Base-by-base conservation (phyloP, 495 filamentous ascomycete genomes). In the Amphirosellinia nigrospora region DNA sequence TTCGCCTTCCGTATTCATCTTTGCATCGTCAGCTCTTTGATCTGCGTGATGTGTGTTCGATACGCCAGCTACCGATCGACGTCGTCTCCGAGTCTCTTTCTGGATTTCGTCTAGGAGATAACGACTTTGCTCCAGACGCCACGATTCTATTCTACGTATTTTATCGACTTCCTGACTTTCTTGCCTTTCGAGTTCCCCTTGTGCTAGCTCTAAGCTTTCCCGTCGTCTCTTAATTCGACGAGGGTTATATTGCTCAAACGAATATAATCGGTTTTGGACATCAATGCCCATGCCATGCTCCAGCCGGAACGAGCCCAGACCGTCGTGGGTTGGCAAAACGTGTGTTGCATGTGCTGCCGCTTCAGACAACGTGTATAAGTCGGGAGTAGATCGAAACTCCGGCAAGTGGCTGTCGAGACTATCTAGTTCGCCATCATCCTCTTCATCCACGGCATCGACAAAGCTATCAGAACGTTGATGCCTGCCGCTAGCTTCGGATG, bases 351-450 rank as follows among this genome's bases (percentile, higher is more conserved):
- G 74, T 10, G 71, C 72, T 32, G 74, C 69, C 5, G 77, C 75
- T 50, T 85, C 73, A 26, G 85, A 80, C 21, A 69, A 36, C 16
- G 81, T 81, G 38, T 86, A 84, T 64, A 86, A 80, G 66, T 87
- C 79, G 38, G 90, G 89, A 0, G 87, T 87, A 63, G 85, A 87
- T 67, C 91, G 87, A 76, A 99, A 97, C 62, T 93, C 91, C 66
- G 96, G 90, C 26, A 98, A 84, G 63, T 94, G 93, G 71, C 94
- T 93, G 77, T 97, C 94, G 69, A 97, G 83, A 77, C 94, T 98
- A 73, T 98, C 95, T 53, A 97, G 83, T 79, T 97, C 93, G 75
- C 85, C 88, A 70, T 94, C 87, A 39, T 53, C 50, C 26, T 93
- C 92, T 30, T 88, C 83, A 15, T 88, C 83, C 26, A 84, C 83